Evolutionary conservation across 2,329 filamentous ascomycete species (phyloP).

Genomic region (Aspergillus amoenus): DNA sequence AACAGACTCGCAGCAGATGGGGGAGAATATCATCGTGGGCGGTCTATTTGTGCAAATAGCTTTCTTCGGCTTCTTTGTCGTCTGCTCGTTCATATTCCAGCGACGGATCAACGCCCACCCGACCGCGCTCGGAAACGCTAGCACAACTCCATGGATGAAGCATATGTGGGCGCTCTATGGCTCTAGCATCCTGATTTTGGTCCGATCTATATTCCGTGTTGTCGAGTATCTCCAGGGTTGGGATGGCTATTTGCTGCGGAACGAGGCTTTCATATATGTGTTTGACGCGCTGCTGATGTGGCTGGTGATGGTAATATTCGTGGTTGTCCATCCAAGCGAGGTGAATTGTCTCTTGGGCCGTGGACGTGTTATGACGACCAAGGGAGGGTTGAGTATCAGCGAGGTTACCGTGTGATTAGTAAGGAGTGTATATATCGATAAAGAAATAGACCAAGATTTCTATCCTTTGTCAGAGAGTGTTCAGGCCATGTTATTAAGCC

Average conservation of each 20-base stretch:
- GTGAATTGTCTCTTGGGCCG: slow-evolving; percentile 22
- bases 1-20: slow-evolving; percentile 15
- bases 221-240: slow-evolving; percentile 29
- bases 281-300: slow-evolving; percentile 33
- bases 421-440: neutral
- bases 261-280: slow-evolving; percentile 31
- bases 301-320: slow-evolving; percentile 23
- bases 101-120: slow-evolving; percentile 27
- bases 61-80: slow-evolving; percentile 32
- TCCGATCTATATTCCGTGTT: slow-evolving; percentile 31
- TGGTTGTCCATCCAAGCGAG: slow-evolving; percentile 26
- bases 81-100: slow-evolving; percentile 27
- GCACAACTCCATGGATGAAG: slow-evolving; percentile 33
- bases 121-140: slow-evolving; percentile 21
- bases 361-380: slow-evolving; percentile 17
- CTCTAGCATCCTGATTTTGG: slow-evolving; percentile 26
- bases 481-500: neutral
- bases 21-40: slow-evolving; percentile 27
- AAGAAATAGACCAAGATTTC: neutral
- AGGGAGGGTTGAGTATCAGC: slow-evolving; percentile 17
- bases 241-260: slow-evolving; percentile 26
- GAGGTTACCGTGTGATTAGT: slow-evolving; percentile 13
- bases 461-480: neutral
- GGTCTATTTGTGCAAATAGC: slow-evolving; percentile 31
- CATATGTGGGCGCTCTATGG: slow-evolving; percentile 33